Evolutionary conservation across 2,329 filamentous ascomycete species (phyloP).

Genomic region (Clonostachys solani): DNA sequence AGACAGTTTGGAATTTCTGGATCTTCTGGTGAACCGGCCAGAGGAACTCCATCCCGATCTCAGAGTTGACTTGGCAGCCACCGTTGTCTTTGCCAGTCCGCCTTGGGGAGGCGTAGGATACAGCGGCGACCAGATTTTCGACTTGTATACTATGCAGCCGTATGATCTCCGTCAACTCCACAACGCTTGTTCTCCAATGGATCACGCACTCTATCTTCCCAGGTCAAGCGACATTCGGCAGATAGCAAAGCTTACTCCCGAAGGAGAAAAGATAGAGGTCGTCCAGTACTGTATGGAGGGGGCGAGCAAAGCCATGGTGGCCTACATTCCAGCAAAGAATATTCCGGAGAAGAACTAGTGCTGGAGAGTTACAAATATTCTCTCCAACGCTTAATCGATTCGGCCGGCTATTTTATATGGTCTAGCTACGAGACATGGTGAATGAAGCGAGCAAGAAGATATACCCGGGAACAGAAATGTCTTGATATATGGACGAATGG

Average conservation of each 20-base stretch:
- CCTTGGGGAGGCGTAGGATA: constrained; percentile 59
- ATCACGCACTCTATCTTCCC: constrained; percentile 76
- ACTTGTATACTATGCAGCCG: constrained; percentile 82
- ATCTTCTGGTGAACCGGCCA: constrained; percentile 30
- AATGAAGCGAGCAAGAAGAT: too few species aligned
- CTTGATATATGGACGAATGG: too few species aligned
- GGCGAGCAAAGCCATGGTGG: constrained; percentile 78
- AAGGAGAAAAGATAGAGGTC: constrained; percentile 59
- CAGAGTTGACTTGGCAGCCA: constrained; percentile 30
- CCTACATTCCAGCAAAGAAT: constrained; percentile 43
- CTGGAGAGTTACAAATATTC: too few species aligned
- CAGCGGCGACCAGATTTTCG: constrained; percentile 64
- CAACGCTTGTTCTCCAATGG: constrained; percentile 53
- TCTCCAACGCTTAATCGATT: too few species aligned
- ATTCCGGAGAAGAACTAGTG: too few species aligned
- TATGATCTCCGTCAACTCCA: constrained; percentile 68
- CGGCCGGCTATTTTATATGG: too few species aligned
- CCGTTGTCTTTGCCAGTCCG: constrained; percentile 52
- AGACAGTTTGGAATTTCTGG: constrained; percentile 77
- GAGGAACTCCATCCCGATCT: constrained; percentile 30
- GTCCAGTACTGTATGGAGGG: constrained; percentile 91
- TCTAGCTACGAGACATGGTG: too few species aligned
- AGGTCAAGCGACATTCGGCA: constrained; percentile 80
- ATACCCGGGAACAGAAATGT: too few species aligned
- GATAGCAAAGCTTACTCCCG: constrained; percentile 55